phyloP scores from a whole-genome alignment of 1,139 yeast species.

The Debaryomycetaceae sp. region DNA sequence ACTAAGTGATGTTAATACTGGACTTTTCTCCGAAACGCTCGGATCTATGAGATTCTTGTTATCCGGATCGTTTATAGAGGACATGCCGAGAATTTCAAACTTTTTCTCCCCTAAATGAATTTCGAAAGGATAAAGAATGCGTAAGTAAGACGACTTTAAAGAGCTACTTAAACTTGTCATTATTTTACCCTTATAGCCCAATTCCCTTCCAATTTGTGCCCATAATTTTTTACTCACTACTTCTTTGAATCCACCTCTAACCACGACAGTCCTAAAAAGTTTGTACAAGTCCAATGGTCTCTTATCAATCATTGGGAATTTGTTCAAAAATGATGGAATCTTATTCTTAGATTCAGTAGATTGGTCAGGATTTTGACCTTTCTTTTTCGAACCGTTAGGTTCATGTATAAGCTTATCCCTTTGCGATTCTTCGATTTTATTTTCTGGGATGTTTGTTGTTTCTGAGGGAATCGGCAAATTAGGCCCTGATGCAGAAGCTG shows the following conservation, averaged over 20 bases:
- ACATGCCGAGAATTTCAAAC: conserved; percentile 8
- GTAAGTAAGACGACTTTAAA: conserved; percentile 54
- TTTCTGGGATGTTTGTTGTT: neutral
- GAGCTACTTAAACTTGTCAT: conserved; percentile 72
- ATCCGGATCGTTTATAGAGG: neutral
- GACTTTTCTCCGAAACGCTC: neutral
- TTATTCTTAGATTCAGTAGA: conserved; percentile 5
- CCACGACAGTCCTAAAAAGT: conserved; percentile 46
- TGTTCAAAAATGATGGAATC: conserved; percentile 11
- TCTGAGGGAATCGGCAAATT: neutral
- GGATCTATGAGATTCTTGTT: neutral
- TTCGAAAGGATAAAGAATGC: conserved; percentile 34
- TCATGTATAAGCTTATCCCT: neutral
- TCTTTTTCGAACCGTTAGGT: neutral
- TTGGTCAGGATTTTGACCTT: neutral
- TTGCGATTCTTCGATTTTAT: neutral
- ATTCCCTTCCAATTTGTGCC: conserved; percentile 70
- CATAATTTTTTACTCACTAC: conserved; percentile 57
- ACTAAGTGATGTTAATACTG: neutral
- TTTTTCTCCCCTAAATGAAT: conserved; percentile 16
- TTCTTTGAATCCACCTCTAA: conserved; percentile 56
- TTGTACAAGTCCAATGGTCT: conserved; percentile 54
- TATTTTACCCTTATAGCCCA: conserved; percentile 69
- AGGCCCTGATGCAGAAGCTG: too few species aligned
- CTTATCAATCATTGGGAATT: conserved; percentile 56